Base-by-base conservation (phyloP, 768 basidiomycete genomes). In the Termitomyces sp. region DNA sequence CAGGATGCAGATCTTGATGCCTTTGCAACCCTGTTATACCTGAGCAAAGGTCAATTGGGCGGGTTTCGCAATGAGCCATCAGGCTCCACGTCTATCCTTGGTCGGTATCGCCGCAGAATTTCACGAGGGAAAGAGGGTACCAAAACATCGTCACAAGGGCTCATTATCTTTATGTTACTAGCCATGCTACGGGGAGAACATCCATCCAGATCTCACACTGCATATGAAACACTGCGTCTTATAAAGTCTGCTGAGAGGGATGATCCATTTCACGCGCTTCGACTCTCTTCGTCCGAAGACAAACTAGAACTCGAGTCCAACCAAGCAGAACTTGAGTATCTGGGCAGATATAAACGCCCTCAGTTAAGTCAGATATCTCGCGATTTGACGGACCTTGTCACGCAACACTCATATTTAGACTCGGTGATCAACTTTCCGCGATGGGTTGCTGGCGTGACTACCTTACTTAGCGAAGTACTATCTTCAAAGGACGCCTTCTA, bases 1-100 rank as follows among this genome's bases (percentile, higher is more conserved):
- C 81, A 83, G 49, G 79, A 80, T 38, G 84, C 83, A 35, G 90
- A 93, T 65, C 75, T 88, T 18, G 75, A 85, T 52, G 88, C 88
- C 1, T 94, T 94, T 63, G 80, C 86, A 16, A 77, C 79, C 9
- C 73, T 94, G 13, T 73, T 94, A 12, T 73, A 81, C 36, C 68
- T 77, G 8, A 76, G 85, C 36, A 76, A 79, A 54, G 90, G 91
- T 0, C 74, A 73, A 20, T 80, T 92, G 49, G 77, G 82, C 49
- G 83, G 85, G 42, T 82, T 89, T 54, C 80, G 78, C 32, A 75
- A 77, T 53, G 82, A 84, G 57, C 75, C 77, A 54, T 73, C 77
- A 36, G 61, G 66, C 40, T 64, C 74, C n/a, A 74, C 75, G 50
- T 76, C 77, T 22, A 64, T 82, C 43, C 73, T 76, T 9, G 71